Evolutionary conservation across 257 asterid species (phyloP).

Genomic region (Plantago major): DNA sequence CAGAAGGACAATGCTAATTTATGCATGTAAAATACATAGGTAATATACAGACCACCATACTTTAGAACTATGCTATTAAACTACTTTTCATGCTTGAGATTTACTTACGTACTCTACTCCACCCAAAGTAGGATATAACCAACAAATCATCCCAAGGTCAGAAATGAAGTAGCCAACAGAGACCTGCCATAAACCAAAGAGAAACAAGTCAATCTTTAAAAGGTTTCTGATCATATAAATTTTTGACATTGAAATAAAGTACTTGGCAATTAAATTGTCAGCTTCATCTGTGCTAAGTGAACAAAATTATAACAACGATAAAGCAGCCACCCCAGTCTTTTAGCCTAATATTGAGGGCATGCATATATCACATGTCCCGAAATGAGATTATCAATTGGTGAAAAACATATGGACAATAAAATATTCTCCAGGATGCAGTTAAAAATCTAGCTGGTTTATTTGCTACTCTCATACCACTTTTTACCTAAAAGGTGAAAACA

Average conservation of each 20-base stretch:
- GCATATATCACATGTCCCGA: too few relatives aligned
- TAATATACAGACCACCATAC: neutral
- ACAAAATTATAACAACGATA: neutral
- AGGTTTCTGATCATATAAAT: slow-evolving; percentile 9
- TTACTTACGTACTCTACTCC: slow-evolving; percentile 90
- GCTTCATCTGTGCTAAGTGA: too few relatives aligned
- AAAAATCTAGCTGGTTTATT: too few relatives aligned
- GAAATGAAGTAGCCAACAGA: slow-evolving; percentile 88
- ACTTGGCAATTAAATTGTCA: too few relatives aligned
- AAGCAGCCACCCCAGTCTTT: neutral
- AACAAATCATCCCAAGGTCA: slow-evolving; percentile 93
- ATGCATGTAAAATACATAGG: neutral
- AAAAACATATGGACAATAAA: too few relatives aligned
- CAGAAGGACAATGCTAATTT: too few relatives aligned
- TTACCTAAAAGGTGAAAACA: too few relatives aligned
- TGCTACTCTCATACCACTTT: too few relatives aligned
- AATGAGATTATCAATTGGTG: too few relatives aligned
- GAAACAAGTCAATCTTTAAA: slow-evolving; percentile 15
- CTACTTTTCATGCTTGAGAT: slow-evolving; percentile 14
- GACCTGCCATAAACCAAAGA: slow-evolving; percentile 39
- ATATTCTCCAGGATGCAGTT: too few relatives aligned
- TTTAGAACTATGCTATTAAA: neutral
- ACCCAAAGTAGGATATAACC: slow-evolving; percentile 90
- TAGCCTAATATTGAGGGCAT: too few relatives aligned
- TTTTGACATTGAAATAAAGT: neutral